Conservation (phyloP, 1,139 yeast species). For the Candida sp. region DNA sequence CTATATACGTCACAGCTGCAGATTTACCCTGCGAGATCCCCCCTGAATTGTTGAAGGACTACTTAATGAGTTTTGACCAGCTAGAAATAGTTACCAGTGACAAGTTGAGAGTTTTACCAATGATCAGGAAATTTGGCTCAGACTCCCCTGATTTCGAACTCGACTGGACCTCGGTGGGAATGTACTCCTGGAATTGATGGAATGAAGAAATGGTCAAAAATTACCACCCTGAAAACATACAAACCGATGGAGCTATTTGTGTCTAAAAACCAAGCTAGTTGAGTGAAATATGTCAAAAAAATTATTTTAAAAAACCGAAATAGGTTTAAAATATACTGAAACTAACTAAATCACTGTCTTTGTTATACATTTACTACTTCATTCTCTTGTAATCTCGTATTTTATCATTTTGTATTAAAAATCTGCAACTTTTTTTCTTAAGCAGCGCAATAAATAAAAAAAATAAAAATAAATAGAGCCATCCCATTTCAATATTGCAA, state of each 20-base stretch:
- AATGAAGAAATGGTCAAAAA: no score
- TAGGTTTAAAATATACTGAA: no score
- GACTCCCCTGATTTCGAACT: constrained; percentile 25
- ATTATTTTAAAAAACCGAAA: no score
- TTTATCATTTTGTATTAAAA: no score
- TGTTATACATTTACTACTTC: no score
- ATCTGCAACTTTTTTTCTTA: no score
- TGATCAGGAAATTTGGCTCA: constrained; percentile 32
- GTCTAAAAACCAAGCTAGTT: no score
- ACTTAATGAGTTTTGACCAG: constrained; percentile 27
- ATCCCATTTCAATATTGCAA: not conserved
- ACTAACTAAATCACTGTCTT: no score
- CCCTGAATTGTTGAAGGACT: constrained; percentile 35
- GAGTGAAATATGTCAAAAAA: no score
- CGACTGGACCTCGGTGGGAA: constrained; percentile 35
- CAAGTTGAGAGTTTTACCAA: constrained; percentile 25
- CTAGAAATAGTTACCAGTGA: constrained; percentile 24
- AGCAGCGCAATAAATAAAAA: not conserved
- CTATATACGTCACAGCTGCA: constrained; percentile 21
- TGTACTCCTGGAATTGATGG: constrained; percentile 25
- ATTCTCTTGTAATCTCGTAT: no score
- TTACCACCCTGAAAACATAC: no score
- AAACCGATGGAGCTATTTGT: no score
- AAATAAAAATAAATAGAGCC: not conserved
- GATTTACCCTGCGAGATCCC: constrained; percentile 38